phyloP scores from a whole-genome alignment of 179 eudicot species.

The Amaranthus tricolor region DNA sequence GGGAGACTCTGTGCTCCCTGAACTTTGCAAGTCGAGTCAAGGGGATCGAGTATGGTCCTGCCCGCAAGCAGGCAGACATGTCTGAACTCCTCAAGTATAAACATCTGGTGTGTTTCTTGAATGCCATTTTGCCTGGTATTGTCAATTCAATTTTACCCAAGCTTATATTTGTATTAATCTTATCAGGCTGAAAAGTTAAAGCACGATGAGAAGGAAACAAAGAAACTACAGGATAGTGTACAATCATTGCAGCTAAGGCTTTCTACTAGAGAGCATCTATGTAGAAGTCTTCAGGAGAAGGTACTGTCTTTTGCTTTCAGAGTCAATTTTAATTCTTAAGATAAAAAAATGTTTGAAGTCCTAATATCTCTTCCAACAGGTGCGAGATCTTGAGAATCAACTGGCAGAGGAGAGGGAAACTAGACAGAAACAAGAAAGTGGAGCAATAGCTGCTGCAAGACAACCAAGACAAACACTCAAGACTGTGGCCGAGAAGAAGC shows the following conservation, averaged over 20 bases:
- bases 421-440: slow-evolving; percentile 65
- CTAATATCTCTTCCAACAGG: slow-evolving; percentile 36
- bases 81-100: slow-evolving; percentile 80
- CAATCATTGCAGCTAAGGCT: slow-evolving; percentile 80
- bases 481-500: slow-evolving; percentile 43
- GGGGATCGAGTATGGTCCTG: slow-evolving; percentile 92
- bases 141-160: background rate
- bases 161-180: slow-evolving; percentile 6
- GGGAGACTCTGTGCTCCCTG: slow-evolving; percentile 90
- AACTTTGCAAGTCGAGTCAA: slow-evolving; percentile 93
- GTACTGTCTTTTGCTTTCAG: slow-evolving; percentile 23
- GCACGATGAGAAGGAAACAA: slow-evolving; percentile 88
- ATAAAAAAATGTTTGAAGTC: background rate
- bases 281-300: slow-evolving; percentile 79
- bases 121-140: background rate
- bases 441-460: slow-evolving; percentile 51
- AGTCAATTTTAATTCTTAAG: background rate
- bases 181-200: slow-evolving; percentile 83
- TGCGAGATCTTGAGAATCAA: slow-evolving; percentile 78
- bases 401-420: slow-evolving; percentile 73
- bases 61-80: slow-evolving; percentile 75
- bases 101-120: slow-evolving; percentile 57
- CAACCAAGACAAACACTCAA: slow-evolving; percentile 44
- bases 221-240: slow-evolving; percentile 73
- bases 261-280: slow-evolving; percentile 65